Conservation (phyloP, 495 filamentous ascomycete species). For the Penicilliopsis zonata region DNA sequence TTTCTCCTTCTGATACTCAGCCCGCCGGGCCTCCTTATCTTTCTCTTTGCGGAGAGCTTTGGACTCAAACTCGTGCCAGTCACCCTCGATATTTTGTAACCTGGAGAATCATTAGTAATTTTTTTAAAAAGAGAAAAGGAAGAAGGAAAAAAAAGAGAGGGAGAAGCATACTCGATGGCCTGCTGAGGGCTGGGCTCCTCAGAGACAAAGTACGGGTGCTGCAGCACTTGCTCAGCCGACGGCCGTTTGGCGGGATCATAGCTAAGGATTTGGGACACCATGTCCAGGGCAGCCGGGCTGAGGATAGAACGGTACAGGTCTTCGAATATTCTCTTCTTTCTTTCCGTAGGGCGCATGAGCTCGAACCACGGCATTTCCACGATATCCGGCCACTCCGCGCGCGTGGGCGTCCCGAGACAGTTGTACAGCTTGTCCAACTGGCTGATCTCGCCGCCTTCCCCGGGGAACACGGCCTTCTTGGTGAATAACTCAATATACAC, state of each 20-base stretch:
- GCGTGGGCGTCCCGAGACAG: conserved; percentile 80
- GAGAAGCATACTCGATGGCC: conserved; percentile 64
- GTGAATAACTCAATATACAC: conserved; percentile 97
- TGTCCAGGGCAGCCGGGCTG: conserved; percentile 67
- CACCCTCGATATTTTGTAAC: conserved; percentile 73
- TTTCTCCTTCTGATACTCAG: conserved; percentile 40
- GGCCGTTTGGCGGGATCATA: conserved; percentile 84
- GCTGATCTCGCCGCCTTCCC: conserved; percentile 86
- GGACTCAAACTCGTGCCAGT: conserved; percentile 99
- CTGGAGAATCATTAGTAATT: conserved; percentile 30
- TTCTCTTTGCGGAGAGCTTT: conserved; percentile 89
- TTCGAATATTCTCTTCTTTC: conserved; percentile 65
- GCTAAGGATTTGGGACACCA: conserved; percentile 68
- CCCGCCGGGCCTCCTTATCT: conserved; percentile 64
- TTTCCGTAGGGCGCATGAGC: conserved; percentile 65
- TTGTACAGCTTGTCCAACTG: conserved; percentile 95
- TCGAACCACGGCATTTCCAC: conserved; percentile 95
- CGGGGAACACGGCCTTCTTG: conserved; percentile 86
- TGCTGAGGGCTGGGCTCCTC: conserved; percentile 73
- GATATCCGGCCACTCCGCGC: conserved; percentile 73
- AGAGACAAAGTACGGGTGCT: conserved; percentile 77
- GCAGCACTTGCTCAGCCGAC: conserved; percentile 70
- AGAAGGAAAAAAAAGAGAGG: not conserved
- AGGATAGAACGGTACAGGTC: conserved; percentile 67
- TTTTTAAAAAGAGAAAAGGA: conserved; percentile 2